These are phyloP conservation scores for Gynochthodes officinalis DNA, from an alignment of 257 asterid genomes.

Conservation along the genomic window DNA sequence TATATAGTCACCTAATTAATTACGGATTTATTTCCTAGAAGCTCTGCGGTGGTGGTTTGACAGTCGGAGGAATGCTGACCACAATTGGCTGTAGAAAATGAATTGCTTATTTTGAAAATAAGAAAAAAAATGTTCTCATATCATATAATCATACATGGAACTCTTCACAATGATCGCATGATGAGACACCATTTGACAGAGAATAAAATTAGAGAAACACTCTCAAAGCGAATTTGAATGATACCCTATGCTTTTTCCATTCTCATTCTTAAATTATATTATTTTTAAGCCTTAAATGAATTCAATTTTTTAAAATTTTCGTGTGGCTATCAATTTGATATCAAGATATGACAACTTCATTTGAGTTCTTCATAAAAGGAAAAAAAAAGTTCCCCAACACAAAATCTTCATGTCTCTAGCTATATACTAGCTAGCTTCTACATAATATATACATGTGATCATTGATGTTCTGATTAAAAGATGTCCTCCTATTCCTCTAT, in stretches of 20 bases:
- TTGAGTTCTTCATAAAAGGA: no score
- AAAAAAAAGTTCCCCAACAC: neutral
- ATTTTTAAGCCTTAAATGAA: no score
- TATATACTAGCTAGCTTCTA: neutral
- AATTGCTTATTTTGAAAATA: conserved; percentile 16
- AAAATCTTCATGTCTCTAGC: conserved; percentile 7
- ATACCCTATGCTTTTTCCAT: neutral
- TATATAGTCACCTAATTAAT: no score
- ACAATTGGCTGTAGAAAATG: conserved; percentile 29
- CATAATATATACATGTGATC: neutral
- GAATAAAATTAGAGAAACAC: conserved; percentile 20
- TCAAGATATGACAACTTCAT: no score
- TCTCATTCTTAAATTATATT: no score
- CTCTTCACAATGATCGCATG: conserved; percentile 27
- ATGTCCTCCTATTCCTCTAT: neutral
- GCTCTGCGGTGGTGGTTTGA: conserved; percentile 4
- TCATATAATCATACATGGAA: conserved; percentile 24
- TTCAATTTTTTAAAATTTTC: no score
- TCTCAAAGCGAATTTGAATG: conserved; percentile 13
- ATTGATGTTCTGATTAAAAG: conserved; percentile 4
- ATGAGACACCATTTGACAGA: conserved; percentile 37
- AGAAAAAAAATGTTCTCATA: conserved; percentile 14
- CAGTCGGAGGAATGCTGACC: conserved; percentile 38
- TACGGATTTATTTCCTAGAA: no score
- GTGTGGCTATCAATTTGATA: no score